Evolutionary conservation across 345 rosid genomes (phyloP).

Genomic region (Erucastrum elatum): DNA sequence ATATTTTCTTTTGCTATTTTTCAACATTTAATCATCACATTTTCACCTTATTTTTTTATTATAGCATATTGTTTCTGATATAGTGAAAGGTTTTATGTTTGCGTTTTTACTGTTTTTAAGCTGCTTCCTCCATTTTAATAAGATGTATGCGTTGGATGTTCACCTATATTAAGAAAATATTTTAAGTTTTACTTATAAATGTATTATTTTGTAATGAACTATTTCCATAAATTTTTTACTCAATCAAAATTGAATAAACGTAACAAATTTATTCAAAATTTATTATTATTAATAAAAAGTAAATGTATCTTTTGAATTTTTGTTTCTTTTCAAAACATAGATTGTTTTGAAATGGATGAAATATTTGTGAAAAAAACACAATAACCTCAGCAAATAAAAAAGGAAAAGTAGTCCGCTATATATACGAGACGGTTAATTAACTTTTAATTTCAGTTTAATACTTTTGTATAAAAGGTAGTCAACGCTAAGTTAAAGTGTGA

Average conservation of each 20-base stretch:
- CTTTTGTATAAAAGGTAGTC: slow-evolving; percentile 28
- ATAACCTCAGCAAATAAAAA: not conserved
- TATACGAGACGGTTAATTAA: not conserved
- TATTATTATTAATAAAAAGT: no score
- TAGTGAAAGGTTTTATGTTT: not conserved
- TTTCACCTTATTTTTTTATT: no score
- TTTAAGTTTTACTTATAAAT: no score
- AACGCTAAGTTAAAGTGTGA: slow-evolving; percentile 26
- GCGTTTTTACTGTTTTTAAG: not conserved
- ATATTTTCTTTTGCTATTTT: no score
- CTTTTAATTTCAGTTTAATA: not conserved
- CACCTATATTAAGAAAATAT: not conserved
- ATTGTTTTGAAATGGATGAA: not conserved
- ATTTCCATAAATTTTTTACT: no score
- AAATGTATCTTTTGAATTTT: not conserved
- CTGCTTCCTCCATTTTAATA: not conserved
- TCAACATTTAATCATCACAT: no score
- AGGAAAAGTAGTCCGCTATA: not conserved
- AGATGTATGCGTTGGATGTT: not conserved
- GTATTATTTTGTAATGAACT: not conserved
- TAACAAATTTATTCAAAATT: no score
- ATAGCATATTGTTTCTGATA: no score
- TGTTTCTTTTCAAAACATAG: no score
- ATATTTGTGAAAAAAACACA: not conserved
- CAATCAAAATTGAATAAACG: not conserved